A percentile compares a stretch with the other conserved stretches of the same genome.
Conservation (phyloP, 2,329 filamentous ascomycete species). For the Decorospora gaudefroyi region DNA sequence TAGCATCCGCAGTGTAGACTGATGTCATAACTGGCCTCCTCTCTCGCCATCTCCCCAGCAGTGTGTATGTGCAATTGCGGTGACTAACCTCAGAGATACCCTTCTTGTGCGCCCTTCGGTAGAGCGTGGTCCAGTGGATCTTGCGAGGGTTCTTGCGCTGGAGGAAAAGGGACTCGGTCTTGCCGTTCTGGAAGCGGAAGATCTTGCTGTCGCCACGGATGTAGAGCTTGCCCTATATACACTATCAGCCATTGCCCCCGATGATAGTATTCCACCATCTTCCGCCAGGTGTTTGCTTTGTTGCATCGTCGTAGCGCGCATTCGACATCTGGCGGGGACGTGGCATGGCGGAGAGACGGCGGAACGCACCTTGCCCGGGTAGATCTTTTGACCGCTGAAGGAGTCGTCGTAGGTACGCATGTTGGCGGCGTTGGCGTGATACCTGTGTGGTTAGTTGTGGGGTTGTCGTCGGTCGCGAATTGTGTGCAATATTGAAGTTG, state of each 20-base stretch:
- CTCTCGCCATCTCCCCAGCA: constrained; percentile 6
- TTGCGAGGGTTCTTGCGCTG: constrained; percentile 99
- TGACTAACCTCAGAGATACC: constrained; percentile 96
- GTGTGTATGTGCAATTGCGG: constrained; percentile 8
- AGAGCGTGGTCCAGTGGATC: constrained; percentile 98
- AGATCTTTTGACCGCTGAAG: constrained; percentile 78
- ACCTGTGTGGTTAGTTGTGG: constrained; percentile 48
- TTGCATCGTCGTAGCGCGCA: constrained; percentile 24
- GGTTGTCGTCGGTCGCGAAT: constrained; percentile 39
- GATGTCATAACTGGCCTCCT: constrained; percentile 29
- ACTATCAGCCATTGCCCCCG: constrained; percentile 38
- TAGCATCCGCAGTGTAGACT: constrained; percentile 14
- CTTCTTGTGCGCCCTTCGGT: constrained; percentile 99
- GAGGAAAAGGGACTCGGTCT: constrained; percentile 99
- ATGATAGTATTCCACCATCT: constrained; percentile 11
- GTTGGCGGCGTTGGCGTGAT: constrained; percentile 57
- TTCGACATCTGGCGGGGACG: constrained; percentile 29
- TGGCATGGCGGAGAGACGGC: constrained; percentile 18
- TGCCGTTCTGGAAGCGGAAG: constrained; percentile 99
- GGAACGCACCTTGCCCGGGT: constrained; percentile 73
- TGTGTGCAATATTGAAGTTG: constrained; percentile 36
- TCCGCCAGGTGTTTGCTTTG: constrained; percentile 24
- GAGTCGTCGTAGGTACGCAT: constrained; percentile 80
- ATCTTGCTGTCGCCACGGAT: constrained; percentile 99
- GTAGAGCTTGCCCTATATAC: constrained; percentile 91